Conservation (phyloP, 1,284 basidiomycete genomes). For the Dichomitus squalens region DNA sequence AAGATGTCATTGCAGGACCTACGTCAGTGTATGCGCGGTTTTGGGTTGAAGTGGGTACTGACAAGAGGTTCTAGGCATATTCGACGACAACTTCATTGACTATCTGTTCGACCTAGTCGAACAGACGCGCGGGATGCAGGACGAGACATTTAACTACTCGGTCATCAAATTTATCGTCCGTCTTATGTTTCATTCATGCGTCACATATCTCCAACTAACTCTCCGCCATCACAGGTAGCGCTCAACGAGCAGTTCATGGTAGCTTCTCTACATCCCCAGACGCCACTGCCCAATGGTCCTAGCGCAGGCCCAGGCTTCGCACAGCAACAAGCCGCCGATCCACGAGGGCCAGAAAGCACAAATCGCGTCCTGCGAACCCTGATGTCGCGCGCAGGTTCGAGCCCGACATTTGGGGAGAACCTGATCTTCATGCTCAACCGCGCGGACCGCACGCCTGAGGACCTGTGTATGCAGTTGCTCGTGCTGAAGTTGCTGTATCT, state of each 20-base stretch:
- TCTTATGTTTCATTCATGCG: not conserved
- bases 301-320: slow-evolving; percentile 17
- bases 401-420: slow-evolving; percentile 97
- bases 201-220: not conserved
- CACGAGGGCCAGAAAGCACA: slow-evolving; percentile 38
- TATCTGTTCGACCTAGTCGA: slow-evolving; percentile 94
- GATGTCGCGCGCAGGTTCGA: slow-evolving; percentile 79
- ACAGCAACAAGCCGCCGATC: slow-evolving; percentile 23
- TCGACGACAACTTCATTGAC: slow-evolving; percentile 85
- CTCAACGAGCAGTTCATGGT: slow-evolving; percentile 99
- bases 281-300: slow-evolving; percentile 19
- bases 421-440: slow-evolving; percentile 99
- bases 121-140: slow-evolving; percentile 83
- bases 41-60: not conserved
- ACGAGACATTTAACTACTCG: slow-evolving; percentile 93
- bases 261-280: slow-evolving; percentile 46
- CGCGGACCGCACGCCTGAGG: slow-evolving; percentile 84
- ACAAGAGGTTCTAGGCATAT: slow-evolving; percentile 55
- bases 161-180: slow-evolving; percentile 91
- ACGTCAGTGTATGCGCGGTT: slow-evolving; percentile 47
- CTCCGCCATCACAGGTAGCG: slow-evolving; percentile 61
- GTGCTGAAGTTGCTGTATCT: slow-evolving; percentile 95
- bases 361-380: slow-evolving; percentile 88
- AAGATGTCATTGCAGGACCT: slow-evolving; percentile 77
- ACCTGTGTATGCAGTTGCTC: slow-evolving; percentile 92